Evolutionary conservation across 2,329 filamentous ascomycete genomes (phyloP).

Genomic region (Chaetomium sp.): DNA sequence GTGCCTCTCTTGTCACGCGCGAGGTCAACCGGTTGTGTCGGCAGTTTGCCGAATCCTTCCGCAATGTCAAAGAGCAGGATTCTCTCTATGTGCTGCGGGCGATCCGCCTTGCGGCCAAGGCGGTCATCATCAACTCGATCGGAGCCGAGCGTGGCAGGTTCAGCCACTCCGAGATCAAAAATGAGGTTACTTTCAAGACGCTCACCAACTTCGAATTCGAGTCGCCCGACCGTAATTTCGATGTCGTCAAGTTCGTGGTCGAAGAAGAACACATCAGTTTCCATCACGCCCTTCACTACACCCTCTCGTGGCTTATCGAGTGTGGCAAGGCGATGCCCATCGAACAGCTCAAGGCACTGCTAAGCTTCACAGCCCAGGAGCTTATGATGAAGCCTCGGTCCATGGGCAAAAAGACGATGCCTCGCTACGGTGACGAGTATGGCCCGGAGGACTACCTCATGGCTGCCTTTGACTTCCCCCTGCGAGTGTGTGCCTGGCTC

Average conservation of each 20-base stretch:
- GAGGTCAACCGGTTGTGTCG: constrained; percentile 92
- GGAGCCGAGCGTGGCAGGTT: constrained; percentile 86
- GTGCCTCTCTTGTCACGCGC: constrained; percentile 84
- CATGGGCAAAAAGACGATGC: constrained; percentile 54
- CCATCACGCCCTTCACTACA: constrained; percentile 94
- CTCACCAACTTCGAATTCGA: constrained; percentile 78
- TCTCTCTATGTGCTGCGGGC: constrained; percentile 60
- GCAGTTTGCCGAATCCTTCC: constrained; percentile 82
- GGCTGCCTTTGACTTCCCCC: constrained; percentile 83
- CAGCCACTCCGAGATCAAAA: constrained; percentile 78
- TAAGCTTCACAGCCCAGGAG: constrained; percentile 66
- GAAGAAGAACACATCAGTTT: constrained; percentile 92
- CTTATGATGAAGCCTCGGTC: constrained; percentile 58
- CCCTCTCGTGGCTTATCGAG: constrained; percentile 91
- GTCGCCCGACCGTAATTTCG: constrained; percentile 45
- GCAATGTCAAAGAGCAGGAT: constrained; percentile 59
- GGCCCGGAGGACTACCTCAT: constrained; percentile 73
- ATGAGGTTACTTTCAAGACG: constrained; percentile 75
- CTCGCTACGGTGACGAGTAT: constrained; percentile 40
- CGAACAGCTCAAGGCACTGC: constrained; percentile 58
- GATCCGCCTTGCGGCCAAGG: constrained; percentile 69
- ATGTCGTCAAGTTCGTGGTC: constrained; percentile 80
- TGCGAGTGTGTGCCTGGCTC: constrained; percentile 91
- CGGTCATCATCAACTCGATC: constrained; percentile 81
- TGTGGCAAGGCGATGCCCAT: constrained; percentile 69